Evolutionary conservation across 164 flowering plant species (phyloP).

Genomic region (Sedum album): DNA sequence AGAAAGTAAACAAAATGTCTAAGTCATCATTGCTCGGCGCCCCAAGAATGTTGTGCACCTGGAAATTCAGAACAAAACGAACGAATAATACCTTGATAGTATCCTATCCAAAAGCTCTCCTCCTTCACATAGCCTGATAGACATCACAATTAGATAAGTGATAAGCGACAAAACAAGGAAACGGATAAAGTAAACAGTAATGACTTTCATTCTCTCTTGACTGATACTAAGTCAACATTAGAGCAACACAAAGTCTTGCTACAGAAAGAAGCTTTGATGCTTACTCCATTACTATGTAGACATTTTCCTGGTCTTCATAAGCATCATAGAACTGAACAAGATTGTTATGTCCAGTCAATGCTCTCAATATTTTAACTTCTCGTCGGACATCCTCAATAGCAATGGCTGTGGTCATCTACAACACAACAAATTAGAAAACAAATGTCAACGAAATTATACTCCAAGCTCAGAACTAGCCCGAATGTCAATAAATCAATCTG

Average conservation of each 20-base stretch:
- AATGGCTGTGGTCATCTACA: conserved; percentile 69
- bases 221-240: neutral
- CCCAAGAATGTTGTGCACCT: neutral
- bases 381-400: conserved; percentile 78
- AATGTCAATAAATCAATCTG: neutral
- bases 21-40: neutral
- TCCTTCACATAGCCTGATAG: conserved; percentile 61
- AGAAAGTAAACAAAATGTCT: conserved; percentile 2
- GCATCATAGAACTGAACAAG: conserved; percentile 55
- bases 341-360: conserved; percentile 54
- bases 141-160: neutral
- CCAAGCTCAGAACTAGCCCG: neutral
- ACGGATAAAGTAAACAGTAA: neutral
- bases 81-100: conserved; percentile 45
- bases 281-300: conserved; percentile 79
- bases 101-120: conserved; percentile 70
- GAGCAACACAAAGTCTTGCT: neutral
- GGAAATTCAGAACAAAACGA: neutral
- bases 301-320: conserved; percentile 59
- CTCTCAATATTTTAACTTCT: conserved; percentile 68
- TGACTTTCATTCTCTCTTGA: neutral
- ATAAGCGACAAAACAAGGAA: neutral
- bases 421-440: conserved; percentile 4
- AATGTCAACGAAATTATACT: neutral
- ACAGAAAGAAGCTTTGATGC: conserved; percentile 12